Evolutionary conservation across 768 basidiomycete species (phyloP), one percentile per base, ranked within the genome.

Genomic region (Harrya chromipes): DNA sequence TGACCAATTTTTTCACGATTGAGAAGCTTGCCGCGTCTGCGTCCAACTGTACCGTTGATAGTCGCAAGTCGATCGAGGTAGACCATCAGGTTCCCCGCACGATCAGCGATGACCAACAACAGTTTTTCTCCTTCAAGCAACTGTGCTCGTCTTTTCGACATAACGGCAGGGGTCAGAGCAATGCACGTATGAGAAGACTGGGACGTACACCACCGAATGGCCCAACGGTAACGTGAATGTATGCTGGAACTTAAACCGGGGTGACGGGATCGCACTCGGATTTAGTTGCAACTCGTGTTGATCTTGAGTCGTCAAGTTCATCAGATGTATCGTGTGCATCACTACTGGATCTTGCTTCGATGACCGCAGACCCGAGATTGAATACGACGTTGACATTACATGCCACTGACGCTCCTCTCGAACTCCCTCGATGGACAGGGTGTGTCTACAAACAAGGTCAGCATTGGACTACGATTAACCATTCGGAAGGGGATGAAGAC

Each of bases 1-100:
- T 68, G 59, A 0, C 77, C 80, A 13, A 81, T 69, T 56, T 75
- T 80, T 49, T 76, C 73, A 7, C 69, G 70, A 46, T 72, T 68
- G 13, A 82, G 59, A 0, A 17, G 27, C 43, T 73, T 74, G 29
- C 66, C 61, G 6, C 48, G 47, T 1, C 57, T 47, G 6, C 57
- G 57, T 0, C 31, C 13, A 9, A 80, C 55, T 0, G 73, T 68
- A 11, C 60, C 48, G 0, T 66, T 63, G 7, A 82, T 63, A 11
- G 36, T 49, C 2, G 49, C 33, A 1, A 72, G 47, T 0, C 26
- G 21, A 1, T 80, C 80, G 16, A 76, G 51, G 46, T 67, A 80
- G 3, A 82, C 59, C 19, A 47, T 56, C 14, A 78, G 31, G 27
- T 68, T 61, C 8, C 70, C 71, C 1, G 40, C 20, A 6, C 58